These are phyloP conservation scores for Ophiostoma ips DNA, from an alignment of 2,329 filamentous ascomycete species.

Conservation along the genomic window DNA sequence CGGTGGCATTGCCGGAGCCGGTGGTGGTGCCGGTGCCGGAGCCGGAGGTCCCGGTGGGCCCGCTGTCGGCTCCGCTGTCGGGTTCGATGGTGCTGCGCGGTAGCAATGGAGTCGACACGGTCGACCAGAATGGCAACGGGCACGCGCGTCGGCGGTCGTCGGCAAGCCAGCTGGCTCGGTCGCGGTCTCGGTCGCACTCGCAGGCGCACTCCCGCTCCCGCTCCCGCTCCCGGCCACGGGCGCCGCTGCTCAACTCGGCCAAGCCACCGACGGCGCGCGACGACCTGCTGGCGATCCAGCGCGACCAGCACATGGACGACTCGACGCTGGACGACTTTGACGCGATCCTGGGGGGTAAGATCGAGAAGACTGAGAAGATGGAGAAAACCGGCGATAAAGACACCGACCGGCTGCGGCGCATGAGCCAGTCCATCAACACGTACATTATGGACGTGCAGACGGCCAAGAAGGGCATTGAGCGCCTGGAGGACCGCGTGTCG, in stretches of 20 bases:
- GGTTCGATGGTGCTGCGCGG: too few relatives aligned
- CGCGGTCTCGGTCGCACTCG: constrained; percentile 7
- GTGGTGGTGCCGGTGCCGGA: too few relatives aligned
- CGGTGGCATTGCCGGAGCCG: too few relatives aligned
- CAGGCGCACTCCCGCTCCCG: constrained; percentile 19
- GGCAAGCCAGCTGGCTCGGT: constrained; percentile 6
- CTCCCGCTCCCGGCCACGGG: constrained; percentile 31
- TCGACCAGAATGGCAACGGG: neutral
- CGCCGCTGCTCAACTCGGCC: constrained; percentile 39
- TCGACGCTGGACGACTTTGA: constrained; percentile 46
- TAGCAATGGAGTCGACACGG: neutral
- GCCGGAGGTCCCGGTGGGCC: too few relatives aligned
- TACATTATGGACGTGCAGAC: constrained; percentile 38
- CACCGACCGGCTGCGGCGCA: constrained; percentile 23
- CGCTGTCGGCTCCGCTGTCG: too few relatives aligned
- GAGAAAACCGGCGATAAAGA: constrained; percentile 18
- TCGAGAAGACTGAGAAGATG: neutral
- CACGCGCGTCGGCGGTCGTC: constrained; percentile 11
- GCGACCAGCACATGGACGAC: constrained; percentile 41
- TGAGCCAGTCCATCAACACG: constrained; percentile 38
- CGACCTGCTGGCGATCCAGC: constrained; percentile 39
- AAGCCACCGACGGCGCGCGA: constrained; percentile 40
- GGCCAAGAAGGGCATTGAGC: constrained; percentile 44
- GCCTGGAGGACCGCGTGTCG: constrained; percentile 38
- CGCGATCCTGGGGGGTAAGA: constrained; percentile 25